A percentile compares a stretch with the other conserved stretches of the same genome.
phyloP scores from a whole-genome alignment of 495 filamentous ascomycete genomes.

The Aspergillus indologenus region DNA sequence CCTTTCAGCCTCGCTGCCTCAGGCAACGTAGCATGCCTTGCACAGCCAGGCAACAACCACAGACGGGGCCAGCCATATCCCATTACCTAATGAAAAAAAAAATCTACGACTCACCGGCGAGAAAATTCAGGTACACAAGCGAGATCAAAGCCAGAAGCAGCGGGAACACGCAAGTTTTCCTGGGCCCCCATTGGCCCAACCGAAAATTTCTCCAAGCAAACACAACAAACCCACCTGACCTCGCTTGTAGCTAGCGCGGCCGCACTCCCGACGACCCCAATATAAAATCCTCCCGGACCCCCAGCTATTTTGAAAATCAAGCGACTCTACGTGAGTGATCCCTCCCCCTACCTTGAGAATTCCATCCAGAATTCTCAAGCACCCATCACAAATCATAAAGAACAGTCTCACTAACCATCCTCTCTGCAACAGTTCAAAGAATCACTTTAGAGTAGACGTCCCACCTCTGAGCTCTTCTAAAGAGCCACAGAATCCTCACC shows the following conservation, averaged over 20 bases:
- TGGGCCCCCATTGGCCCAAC: conserved; percentile 6
- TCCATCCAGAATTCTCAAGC: not conserved
- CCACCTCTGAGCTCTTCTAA: conserved; percentile 73
- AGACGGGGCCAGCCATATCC: not conserved
- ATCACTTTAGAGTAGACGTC: conserved; percentile 91
- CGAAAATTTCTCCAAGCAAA: conserved; percentile 17
- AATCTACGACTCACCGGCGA: not conserved
- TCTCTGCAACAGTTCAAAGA: conserved; percentile 61
- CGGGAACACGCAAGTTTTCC: conserved; percentile 2
- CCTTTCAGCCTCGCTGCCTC: no score
- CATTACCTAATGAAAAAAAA: not conserved
- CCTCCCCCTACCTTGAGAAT: conserved; percentile 35
- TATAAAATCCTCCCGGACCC: conserved; percentile 26
- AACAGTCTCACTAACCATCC: conserved; percentile 12
- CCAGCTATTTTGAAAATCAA: conserved; percentile 38
- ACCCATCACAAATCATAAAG: not conserved
- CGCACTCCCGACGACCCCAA: not conserved
- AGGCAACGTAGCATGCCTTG: not conserved
- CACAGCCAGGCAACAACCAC: not conserved
- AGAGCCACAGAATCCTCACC: conserved; percentile 69
- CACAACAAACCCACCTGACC: conserved; percentile 21
- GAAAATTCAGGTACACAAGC: not conserved
- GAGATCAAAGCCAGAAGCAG: not conserved
- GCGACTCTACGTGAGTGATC: conserved; percentile 63
- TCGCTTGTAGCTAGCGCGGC: conserved; percentile 37